phyloP scores from a whole-genome alignment of 768 basidiomycete genomes.

The Lentinula boryana region DNA sequence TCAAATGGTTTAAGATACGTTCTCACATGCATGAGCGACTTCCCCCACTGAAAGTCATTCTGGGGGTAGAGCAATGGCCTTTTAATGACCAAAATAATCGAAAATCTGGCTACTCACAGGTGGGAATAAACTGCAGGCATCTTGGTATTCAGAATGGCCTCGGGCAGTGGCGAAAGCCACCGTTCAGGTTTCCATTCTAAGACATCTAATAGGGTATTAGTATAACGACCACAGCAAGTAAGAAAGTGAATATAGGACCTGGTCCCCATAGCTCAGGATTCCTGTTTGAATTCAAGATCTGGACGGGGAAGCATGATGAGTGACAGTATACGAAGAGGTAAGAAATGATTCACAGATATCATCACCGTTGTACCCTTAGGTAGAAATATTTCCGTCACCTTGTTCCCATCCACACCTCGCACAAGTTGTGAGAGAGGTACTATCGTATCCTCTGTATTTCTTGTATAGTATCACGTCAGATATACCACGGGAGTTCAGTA shows the following conservation, averaged over 20 bases:
- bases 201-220: constrained; percentile 21
- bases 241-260: background rate
- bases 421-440: constrained; percentile 37
- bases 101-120: constrained; percentile 22
- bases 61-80: background rate
- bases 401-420: constrained; percentile 26
- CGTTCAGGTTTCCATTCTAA: constrained; percentile 48
- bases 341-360: constrained; percentile 17
- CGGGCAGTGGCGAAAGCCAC: constrained; percentile 36
- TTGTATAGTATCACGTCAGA: constrained; percentile 11
- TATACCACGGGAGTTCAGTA: background rate
- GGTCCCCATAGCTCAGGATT: constrained; percentile 39
- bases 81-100: background rate
- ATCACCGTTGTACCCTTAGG: constrained; percentile 32
- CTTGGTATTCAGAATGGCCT: constrained; percentile 26
- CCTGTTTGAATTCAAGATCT: constrained; percentile 28
- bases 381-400: constrained; percentile 29
- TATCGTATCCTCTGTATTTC: constrained; percentile 27
- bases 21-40: constrained; percentile 3
- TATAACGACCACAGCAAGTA: background rate
- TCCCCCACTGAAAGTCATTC: constrained; percentile 6
- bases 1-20: no score
- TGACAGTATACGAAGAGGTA: background rate
- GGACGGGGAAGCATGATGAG: background rate
- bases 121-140: constrained; percentile 41